Evolutionary conservation across 352 stramenopile genomes (phyloP), one percentile per base, ranked within the genome.

Genomic region (Phytophthora chlamydospora): DNA sequence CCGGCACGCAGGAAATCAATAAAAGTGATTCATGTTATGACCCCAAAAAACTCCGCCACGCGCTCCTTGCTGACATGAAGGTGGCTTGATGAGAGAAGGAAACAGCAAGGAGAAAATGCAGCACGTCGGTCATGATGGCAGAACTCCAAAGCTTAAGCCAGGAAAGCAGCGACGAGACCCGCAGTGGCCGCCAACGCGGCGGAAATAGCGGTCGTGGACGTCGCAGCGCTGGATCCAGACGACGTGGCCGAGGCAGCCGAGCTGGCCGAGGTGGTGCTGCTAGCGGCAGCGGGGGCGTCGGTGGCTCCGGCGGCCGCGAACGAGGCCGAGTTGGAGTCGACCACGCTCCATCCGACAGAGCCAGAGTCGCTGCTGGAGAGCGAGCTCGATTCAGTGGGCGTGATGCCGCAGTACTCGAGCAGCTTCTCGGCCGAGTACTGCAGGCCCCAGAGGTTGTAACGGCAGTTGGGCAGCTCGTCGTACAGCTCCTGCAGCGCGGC

Each of bases 401-500:
- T 72, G 53, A 81, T 73, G 39, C 69, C 76, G 62, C 79, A 89
- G 63, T 68, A 78, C 40, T 73, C 45, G 32, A 91, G 78, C 40
- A 85, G 54, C 34, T 62, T 57, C 54, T 65, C 62, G 24, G 71
- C 58, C 43, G 69, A 62, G 41, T 77, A 71, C 53, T 82, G 70
- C 48, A 88, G 62, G 0, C 66, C 70, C 76, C 70, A 84, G 58
- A 81, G 66, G 21, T 78, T 40, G 68, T 81, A 90, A 24, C 68
- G 73, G 62, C 83, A 93, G 43, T 88, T 64, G 7, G 83, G 80
- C 52, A 93, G 58, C 46, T 39, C 57, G 45, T 73, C 73, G 74
- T 91, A 90, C 17, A 92, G 68, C 31, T 70, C 49, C 55, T 85
- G 63, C n/a, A 90, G 75, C 55, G 80, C 79, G 2, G 66, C 62